phyloP scores from a whole-genome alignment of 2,329 filamentous ascomycete species.

The Fusarium incarnatum region DNA sequence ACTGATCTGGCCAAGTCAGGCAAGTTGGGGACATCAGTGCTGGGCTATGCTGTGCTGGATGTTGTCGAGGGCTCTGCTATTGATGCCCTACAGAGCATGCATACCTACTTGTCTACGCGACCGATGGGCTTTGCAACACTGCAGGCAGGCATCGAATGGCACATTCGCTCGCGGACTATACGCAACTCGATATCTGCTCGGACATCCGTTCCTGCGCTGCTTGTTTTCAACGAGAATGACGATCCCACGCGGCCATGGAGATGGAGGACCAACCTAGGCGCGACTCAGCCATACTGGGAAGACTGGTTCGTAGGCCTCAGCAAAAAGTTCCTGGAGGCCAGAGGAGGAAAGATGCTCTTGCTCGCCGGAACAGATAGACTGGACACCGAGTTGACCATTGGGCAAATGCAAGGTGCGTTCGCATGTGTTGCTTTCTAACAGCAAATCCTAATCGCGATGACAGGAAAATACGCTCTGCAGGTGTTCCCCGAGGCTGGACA shows the following conservation, averaged over 20 bases:
- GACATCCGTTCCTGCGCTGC: slow-evolving; percentile 84
- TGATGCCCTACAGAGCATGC: slow-evolving; percentile 94
- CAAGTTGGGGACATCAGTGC: slow-evolving; percentile 72
- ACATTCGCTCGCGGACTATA: slow-evolving; percentile 87
- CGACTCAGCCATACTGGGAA: slow-evolving; percentile 92
- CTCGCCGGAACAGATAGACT: slow-evolving; percentile 90
- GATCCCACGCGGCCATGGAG: slow-evolving; percentile 68
- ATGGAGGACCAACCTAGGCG: slow-evolving; percentile 87
- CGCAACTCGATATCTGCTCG: slow-evolving; percentile 85
- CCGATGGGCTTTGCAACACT: slow-evolving; percentile 82
- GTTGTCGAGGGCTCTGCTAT: slow-evolving; percentile 97
- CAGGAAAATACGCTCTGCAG: slow-evolving; percentile 92
- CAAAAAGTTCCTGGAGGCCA: slow-evolving; percentile 84
- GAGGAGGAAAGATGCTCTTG: slow-evolving; percentile 85
- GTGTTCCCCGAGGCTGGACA: slow-evolving; percentile 96
- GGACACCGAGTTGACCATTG: slow-evolving; percentile 93
- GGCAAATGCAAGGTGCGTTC: slow-evolving; percentile 90
- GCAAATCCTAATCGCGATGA: slow-evolving; percentile 24
- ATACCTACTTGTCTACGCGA: slow-evolving; percentile 85
- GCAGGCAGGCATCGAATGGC: slow-evolving; percentile 90
- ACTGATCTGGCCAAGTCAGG: slow-evolving; percentile 81
- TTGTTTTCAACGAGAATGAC: slow-evolving; percentile 62
- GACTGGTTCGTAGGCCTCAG: slow-evolving; percentile 92
- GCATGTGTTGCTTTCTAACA: neutral
- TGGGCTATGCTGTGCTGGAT: slow-evolving; percentile 92